Base-by-base conservation (phyloP, 805 yeast genomes). In the Yarrowia alimentaria region DNA sequence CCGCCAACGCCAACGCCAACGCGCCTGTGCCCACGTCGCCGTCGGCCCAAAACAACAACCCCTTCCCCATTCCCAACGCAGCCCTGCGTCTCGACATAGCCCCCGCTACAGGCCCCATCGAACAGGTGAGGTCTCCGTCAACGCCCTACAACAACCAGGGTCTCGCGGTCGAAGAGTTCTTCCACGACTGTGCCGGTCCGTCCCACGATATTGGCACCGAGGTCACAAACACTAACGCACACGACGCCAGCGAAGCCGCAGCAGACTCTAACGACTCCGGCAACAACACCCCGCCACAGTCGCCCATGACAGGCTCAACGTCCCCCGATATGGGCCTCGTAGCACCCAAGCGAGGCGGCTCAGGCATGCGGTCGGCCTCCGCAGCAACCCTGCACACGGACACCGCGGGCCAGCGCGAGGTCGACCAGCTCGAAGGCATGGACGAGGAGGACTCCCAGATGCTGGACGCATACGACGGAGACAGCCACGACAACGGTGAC, bases 111-210 rank as follows among this genome's bases (percentile, higher is more conserved):
- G 47, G 47, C 9, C 14, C 28, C 22, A 21, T 43, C 13, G 50
- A 43, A 16, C 50, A 43, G 29, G 37, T 43, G 16, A 43, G 21
- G n/a, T 30, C 50, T 17, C 50, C 50, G 13, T 43, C 50, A 3
- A 43, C 50, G 14, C 50, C 50, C 28, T 30, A 30, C 17, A 43
- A 43, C 50, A 31, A 43, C 37, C 37, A 31, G n/a, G 50, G 50
- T 12, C 22, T 43, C 17, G 37, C 50, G 6, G 37, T 31, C 10
- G 50, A 24, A 11, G 50, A 43, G 21, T 43, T 43, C 17, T 43
- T 43, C 18, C 50, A 43, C 37, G 50, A 43, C 22, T 43, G 50
- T 29, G 24, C 47, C 8, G 47, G 33, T 14, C 47, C 47, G 11
- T 40, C 47, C 13, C 24, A 40, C 32, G 47, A 40, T 21, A 40